These are phyloP conservation scores for Pseudisothecium myosuroides DNA, from an alignment of 225 moss, liverwort and hornwort genomes.

Conservation along the genomic window DNA sequence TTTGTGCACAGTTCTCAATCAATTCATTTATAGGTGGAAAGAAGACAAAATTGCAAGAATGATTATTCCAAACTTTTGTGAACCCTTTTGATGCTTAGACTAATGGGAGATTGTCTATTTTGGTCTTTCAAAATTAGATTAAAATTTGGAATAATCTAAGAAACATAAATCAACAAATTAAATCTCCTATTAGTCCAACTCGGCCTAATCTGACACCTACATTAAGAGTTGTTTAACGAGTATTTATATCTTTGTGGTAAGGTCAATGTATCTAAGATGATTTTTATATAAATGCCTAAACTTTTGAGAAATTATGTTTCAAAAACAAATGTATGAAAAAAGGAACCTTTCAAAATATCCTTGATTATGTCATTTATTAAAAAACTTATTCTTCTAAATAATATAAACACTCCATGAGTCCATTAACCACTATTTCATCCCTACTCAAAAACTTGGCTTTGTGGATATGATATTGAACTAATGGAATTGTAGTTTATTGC, in stretches of 20 bases:
- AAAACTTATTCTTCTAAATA: neutral
- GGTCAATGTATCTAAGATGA: accelerated
- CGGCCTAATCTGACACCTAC: too few species aligned
- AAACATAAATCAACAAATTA: neutral
- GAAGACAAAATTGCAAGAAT: neutral
- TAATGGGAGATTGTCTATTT: neutral
- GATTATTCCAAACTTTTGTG: neutral
- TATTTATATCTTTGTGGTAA: neutral
- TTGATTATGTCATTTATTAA: neutral
- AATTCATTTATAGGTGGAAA: neutral
- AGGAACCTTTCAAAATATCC: neutral
- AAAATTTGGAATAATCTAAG: neutral
- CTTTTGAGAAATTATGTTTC: neutral
- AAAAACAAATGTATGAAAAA: neutral
- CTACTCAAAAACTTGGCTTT: neutral
- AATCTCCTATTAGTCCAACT: neutral
- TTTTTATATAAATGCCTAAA: neutral
- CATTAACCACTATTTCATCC: neutral
- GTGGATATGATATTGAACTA: neutral
- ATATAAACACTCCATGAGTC: neutral
- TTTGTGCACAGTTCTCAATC: too few species aligned
- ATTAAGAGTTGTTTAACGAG: neutral
- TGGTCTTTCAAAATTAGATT: neutral
- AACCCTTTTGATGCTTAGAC: neutral
- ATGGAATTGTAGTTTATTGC: neutral